Evolutionary conservation across 2,329 filamentous ascomycete genomes (phyloP).

Genomic region (Colletotrichum theobromicola): DNA sequence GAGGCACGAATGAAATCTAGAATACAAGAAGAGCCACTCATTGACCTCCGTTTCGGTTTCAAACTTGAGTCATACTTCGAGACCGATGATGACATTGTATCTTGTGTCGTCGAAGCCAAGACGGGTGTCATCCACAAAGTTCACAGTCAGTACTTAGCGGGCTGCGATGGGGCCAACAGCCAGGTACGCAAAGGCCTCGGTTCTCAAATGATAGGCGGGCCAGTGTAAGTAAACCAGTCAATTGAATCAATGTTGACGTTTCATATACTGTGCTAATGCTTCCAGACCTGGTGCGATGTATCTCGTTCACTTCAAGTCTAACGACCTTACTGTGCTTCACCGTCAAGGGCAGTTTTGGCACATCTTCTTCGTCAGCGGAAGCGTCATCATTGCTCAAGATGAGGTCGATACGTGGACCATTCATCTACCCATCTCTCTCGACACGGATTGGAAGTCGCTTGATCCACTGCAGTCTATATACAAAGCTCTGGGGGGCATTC

Average conservation of each 20-base stretch:
- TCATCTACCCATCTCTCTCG: background rate
- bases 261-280: background rate
- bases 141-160: background rate
- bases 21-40: background rate
- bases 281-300: background rate
- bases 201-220: background rate
- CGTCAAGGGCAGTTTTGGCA: background rate
- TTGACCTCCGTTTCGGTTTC: background rate
- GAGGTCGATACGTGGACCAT: background rate
- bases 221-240: background rate
- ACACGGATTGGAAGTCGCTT: background rate
- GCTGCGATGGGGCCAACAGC: background rate
- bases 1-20: background rate
- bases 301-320: background rate
- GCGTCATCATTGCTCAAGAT: background rate
- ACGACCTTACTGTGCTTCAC: background rate
- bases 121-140: background rate
- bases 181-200: background rate
- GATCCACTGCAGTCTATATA: background rate
- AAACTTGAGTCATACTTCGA: background rate
- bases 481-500: background rate
- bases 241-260: background rate
- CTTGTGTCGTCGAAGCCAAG: background rate
- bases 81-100: background rate
- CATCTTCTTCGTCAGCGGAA: background rate